A percentile compares a stretch with the other conserved stretches of the same genome.
phyloP scores from a whole-genome alignment of 2,329 filamentous ascomycete genomes.

The Sphaceloma murrayae region DNA sequence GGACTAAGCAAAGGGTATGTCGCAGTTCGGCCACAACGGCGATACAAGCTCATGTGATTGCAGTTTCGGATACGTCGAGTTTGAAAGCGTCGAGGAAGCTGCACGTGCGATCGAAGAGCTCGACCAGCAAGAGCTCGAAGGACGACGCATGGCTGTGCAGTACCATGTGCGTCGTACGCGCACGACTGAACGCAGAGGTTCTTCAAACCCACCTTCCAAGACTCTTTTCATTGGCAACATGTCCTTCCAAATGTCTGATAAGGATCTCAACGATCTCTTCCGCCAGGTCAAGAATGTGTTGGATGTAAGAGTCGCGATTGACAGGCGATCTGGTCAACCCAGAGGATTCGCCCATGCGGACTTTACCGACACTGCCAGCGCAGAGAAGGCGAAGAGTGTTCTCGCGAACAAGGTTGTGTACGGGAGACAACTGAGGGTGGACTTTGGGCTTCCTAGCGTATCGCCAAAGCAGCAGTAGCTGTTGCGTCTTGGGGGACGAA shows the following conservation, averaged over 20 bases:
- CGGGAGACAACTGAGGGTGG: conserved; percentile 55
- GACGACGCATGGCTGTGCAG: conserved; percentile 54
- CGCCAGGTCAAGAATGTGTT: conserved; percentile 56
- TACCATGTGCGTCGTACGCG: conserved; percentile 38
- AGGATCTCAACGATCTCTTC: conserved; percentile 72
- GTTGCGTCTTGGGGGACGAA: no score
- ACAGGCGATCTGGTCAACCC: conserved; percentile 68
- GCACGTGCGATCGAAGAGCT: conserved; percentile 47
- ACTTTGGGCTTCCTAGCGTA: conserved; percentile 38
- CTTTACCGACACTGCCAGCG: conserved; percentile 59
- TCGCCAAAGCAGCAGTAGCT: background rate
- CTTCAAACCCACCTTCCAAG: conserved; percentile 40
- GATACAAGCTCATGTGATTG: conserved; percentile 9
- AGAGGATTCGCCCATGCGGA: conserved; percentile 79
- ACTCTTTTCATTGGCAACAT: conserved; percentile 80
- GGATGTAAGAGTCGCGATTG: conserved; percentile 73
- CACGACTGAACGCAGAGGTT: conserved; percentile 9
- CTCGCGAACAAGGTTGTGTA: conserved; percentile 53
- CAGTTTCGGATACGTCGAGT: conserved; percentile 60
- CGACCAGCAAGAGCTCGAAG: conserved; percentile 53
- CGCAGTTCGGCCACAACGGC: background rate
- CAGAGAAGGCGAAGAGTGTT: conserved; percentile 48
- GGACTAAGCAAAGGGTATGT: conserved; percentile 61
- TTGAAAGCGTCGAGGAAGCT: conserved; percentile 45
- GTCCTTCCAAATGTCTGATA: conserved; percentile 74